Evolutionary conservation across 305 asterid genomes (phyloP).

Genomic region (Andrographis paniculata): DNA sequence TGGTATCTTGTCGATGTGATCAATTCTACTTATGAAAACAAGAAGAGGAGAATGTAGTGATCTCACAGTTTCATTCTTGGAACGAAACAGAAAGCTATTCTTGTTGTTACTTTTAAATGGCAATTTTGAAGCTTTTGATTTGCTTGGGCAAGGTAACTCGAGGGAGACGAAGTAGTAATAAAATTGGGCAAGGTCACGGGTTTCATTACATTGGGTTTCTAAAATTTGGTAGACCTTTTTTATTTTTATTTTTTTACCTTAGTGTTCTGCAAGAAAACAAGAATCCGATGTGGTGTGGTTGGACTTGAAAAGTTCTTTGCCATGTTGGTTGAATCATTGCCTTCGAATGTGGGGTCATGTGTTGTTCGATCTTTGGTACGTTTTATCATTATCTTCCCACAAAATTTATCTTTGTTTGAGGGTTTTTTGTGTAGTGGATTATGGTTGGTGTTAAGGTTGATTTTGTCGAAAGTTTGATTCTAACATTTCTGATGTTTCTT

Average conservation of each 20-base stretch:
- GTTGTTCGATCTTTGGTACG: too few relatives aligned
- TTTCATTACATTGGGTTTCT: neutral
- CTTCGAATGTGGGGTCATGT: too few relatives aligned
- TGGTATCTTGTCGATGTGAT: too few relatives aligned
- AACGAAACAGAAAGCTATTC: too few relatives aligned
- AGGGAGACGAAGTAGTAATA: slow-evolving; percentile 6
- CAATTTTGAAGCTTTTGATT: too few relatives aligned
- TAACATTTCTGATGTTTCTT: neutral
- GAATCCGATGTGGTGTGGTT: slow-evolving; percentile 24
- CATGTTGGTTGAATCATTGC: slow-evolving; percentile 10
- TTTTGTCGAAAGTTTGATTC: slow-evolving; percentile 6
- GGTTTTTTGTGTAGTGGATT: slow-evolving; percentile 22
- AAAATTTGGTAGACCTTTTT: slow-evolving; percentile 17
- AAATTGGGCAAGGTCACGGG: slow-evolving; percentile 16
- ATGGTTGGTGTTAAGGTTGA: slow-evolving; percentile 19
- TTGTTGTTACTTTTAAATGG: too few relatives aligned
- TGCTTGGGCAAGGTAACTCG: too few relatives aligned
- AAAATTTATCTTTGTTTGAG: slow-evolving; percentile 8
- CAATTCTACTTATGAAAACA: too few relatives aligned
- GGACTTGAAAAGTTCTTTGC: slow-evolving; percentile 12
- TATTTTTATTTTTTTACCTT: neutral
- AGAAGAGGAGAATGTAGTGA: too few relatives aligned
- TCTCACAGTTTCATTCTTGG: too few relatives aligned
- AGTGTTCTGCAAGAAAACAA: slow-evolving; percentile 1
- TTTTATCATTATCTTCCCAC: slow-evolving; percentile 6